These are phyloP conservation scores for Pachysandra terminalis DNA, from an alignment of 164 flowering plant species.

Conservation along the genomic window DNA sequence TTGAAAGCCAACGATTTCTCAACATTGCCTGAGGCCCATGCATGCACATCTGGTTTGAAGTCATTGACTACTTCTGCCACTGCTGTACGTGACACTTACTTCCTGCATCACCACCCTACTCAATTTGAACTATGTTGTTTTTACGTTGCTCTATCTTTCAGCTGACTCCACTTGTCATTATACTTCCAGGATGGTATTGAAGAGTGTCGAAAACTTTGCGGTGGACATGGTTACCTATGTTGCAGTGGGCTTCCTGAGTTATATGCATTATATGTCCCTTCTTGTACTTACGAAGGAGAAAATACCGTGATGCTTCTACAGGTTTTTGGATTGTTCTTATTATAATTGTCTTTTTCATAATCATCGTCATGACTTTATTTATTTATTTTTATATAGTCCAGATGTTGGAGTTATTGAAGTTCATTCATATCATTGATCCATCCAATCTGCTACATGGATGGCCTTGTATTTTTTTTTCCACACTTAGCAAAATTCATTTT, in stretches of 20 bases:
- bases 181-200: conserved; percentile 84
- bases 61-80: conserved; percentile 88
- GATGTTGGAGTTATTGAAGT: too few species aligned
- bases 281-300: conserved; percentile 99
- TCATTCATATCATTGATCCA: too few species aligned
- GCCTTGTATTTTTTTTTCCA: too few species aligned
- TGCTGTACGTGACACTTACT: conserved; percentile 55
- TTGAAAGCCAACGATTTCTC: conserved; percentile 85
- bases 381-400: too few species aligned
- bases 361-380: not conserved
- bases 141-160: not conserved
- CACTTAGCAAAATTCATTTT: too few species aligned
- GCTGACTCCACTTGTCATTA: conserved; percentile 5
- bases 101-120: not conserved
- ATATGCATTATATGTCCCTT: conserved; percentile 94
- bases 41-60: conserved; percentile 99
- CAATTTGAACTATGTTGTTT: too few species aligned
- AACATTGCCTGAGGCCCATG: conserved; percentile 98
- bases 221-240: conserved; percentile 94
- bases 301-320: conserved; percentile 84
- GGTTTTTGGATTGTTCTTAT: conserved; percentile 33
- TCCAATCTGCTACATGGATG: too few species aligned
- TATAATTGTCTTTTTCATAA: not conserved
- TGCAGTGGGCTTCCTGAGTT: conserved; percentile 98
- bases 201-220: conserved; percentile 95